A percentile compares a stretch with the other conserved stretches of the same genome.
Evolutionary conservation across 495 filamentous ascomycete genomes (phyloP).

Genomic region (Antarctomyces pellizariae): DNA sequence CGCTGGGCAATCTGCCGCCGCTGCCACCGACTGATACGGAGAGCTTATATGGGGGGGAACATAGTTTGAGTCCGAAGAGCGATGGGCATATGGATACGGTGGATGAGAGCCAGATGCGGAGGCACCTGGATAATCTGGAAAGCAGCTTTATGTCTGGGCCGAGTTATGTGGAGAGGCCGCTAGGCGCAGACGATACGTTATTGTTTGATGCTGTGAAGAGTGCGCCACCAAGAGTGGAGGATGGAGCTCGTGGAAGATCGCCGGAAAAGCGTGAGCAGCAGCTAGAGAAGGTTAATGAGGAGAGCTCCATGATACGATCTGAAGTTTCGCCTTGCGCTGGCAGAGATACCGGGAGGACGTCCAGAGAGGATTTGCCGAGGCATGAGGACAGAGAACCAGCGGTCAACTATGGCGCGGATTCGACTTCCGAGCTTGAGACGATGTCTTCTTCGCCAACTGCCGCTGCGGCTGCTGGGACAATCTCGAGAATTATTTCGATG

Average conservation of each 20-base stretch:
- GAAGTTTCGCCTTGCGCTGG: slow-evolving; percentile 2
- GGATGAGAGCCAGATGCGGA: slow-evolving; percentile 38
- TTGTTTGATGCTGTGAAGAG: slow-evolving; percentile 28
- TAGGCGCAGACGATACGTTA: slow-evolving; percentile 36
- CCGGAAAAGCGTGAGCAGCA: background rate
- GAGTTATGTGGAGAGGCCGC: slow-evolving; percentile 12
- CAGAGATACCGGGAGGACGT: slow-evolving; percentile 3
- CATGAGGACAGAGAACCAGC: background rate
- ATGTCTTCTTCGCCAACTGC: slow-evolving; percentile 43
- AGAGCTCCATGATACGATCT: too few relatives aligned
- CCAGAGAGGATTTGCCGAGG: slow-evolving; percentile 1
- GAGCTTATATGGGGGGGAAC: slow-evolving; percentile 6
- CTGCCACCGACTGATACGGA: too few relatives aligned
- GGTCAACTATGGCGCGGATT: slow-evolving; percentile 15
- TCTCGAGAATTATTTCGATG: slow-evolving; percentile 26
- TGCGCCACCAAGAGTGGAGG: background rate
- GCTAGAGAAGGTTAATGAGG: background rate
- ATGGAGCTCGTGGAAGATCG: background rate
- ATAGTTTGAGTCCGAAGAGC: too few relatives aligned
- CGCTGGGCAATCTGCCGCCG: too few relatives aligned
- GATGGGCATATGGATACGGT: slow-evolving; percentile 23
- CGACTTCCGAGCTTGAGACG: slow-evolving; percentile 34
- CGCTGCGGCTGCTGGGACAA: slow-evolving; percentile 33
- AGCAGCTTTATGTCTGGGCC: slow-evolving; percentile 45
- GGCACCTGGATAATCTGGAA: slow-evolving; percentile 63